Evolutionary conservation across 1,139 yeast species (phyloP).

Genomic region (Arxiozyma slooffiae): DNA sequence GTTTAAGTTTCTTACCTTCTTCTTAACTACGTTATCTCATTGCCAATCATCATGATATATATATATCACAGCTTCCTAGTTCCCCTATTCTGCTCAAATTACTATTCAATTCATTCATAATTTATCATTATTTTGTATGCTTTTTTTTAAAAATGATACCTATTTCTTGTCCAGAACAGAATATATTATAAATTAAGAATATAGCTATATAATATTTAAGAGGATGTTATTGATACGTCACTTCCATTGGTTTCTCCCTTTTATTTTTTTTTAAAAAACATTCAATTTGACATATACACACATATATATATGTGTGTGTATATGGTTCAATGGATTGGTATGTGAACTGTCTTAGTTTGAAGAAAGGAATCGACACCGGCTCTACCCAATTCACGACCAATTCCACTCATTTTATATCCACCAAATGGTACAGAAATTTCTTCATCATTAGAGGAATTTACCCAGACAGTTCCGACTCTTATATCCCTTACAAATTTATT

Average conservation of each 20-base stretch:
- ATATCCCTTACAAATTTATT: slow-evolving; percentile 54
- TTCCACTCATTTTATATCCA: slow-evolving; percentile 71
- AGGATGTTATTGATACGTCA: background rate
- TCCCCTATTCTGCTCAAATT: no score
- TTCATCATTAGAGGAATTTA: slow-evolving; percentile 74
- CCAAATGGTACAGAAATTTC: slow-evolving; percentile 77
- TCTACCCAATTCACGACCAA: slow-evolving; percentile 82
- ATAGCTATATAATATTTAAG: no score
- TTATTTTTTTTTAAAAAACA: background rate
- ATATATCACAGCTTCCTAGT: no score
- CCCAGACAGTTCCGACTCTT: slow-evolving; percentile 79
- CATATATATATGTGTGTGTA: no score
- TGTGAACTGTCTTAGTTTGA: slow-evolving; percentile 70
- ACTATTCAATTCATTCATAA: no score
- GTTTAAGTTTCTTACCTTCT: no score
- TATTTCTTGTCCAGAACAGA: no score
- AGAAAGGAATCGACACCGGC: slow-evolving; percentile 70
- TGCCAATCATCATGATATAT: background rate
- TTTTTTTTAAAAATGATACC: background rate
- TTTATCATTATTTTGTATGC: no score
- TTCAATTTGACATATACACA: background rate
- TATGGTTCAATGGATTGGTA: slow-evolving; percentile 34
- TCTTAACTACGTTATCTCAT: no score
- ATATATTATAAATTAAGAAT: no score
- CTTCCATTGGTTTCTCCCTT: background rate